phyloP scores from a whole-genome alignment of 805 yeast species.

The Candida succiphila region DNA sequence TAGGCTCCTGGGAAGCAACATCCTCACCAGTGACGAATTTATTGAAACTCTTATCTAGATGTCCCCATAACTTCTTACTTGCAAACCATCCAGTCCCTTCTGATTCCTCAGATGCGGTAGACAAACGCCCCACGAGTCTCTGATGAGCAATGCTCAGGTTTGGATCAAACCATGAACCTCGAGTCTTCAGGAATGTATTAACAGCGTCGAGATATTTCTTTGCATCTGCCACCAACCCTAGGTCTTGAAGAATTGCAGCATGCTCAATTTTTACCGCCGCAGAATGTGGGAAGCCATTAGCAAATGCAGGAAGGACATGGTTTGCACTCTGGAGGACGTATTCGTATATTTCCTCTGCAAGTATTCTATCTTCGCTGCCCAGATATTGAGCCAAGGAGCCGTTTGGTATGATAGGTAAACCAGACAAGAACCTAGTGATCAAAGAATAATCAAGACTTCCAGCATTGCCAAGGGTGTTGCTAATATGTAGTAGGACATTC shows the following conservation, averaged over 20 bases:
- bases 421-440: slow-evolving; percentile 24
- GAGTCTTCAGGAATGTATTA: slow-evolving; percentile 25
- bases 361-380: slow-evolving; percentile 31
- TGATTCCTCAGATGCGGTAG: slow-evolving; percentile 25
- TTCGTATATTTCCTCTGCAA: slow-evolving; percentile 67
- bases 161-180: slow-evolving; percentile 25
- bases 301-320: slow-evolving; percentile 22
- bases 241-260: slow-evolving; percentile 61
- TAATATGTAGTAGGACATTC: slow-evolving; percentile 19
- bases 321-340: slow-evolving; percentile 27
- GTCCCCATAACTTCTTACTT: slow-evolving; percentile 78
- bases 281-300: slow-evolving; percentile 35
- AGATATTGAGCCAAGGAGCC: slow-evolving; percentile 2
- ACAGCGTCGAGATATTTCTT: slow-evolving; percentile 53
- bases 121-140: slow-evolving; percentile 33
- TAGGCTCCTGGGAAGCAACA: slow-evolving; percentile 16
- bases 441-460: slow-evolving; percentile 31
- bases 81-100: slow-evolving; percentile 62
- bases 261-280: slow-evolving; percentile 54
- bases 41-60: slow-evolving; percentile 67
- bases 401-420: slow-evolving; percentile 17
- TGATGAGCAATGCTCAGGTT: slow-evolving; percentile 23
- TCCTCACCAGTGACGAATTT: slow-evolving; percentile 87
- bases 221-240: slow-evolving; percentile 48
- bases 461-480: slow-evolving; percentile 22